Evolutionary conservation across 371 early-diverging fungal genomes (phyloP), one percentile per base, ranked within the genome.

Genomic region (Mucor circinelloides): DNA sequence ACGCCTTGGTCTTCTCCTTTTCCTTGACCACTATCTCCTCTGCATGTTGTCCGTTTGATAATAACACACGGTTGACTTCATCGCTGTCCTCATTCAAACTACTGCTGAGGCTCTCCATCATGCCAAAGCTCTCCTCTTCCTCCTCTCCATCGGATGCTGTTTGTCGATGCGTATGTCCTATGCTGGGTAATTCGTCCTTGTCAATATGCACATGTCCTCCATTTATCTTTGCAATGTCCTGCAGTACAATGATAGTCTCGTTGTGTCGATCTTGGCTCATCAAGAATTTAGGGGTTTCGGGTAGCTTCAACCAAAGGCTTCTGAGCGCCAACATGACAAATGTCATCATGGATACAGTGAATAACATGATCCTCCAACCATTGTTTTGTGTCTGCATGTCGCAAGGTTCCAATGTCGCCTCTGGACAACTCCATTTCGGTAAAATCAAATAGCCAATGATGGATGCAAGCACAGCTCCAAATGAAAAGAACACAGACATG

Each of bases 401-500:
- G 68, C 89, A 89, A 5, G 76, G 73, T 3, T 79, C 77, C 34
- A 30, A 21, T 34, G 74, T 62, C 15, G 70, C 60, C 54, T 84
- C 84, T 3, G 88, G 88, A 46, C 93, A 93, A 70, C 91, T 92
- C 68, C 84, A 85, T 13, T 78, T 76, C 0, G 91, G 91, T 50
- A 93, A 61, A 6, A 93, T 73, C 23, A 82, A 50, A 67, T 88
- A 88, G 1, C 90, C 93, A 0, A 90, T 66, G 1, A 90, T 57
- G 0, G 93, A 90, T 8, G 92, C 82, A 27, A 93, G 64, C n/a
- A 93, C 90, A 23, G 93, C 93, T 3, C 94, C 95, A 46, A 91
- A 81, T 0, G 94, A 93, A 68, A 93, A 95, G 60, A 95, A 94
- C 12, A 93, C 84, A 10, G 93, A 93, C 70, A 95, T 87, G 58